Percentiles rank a stretch among this genome's conserved stretches.
These are phyloP conservation scores for Helminthosporium solani DNA, from an alignment of 2,329 filamentous ascomycete species.

Conservation along the genomic window DNA sequence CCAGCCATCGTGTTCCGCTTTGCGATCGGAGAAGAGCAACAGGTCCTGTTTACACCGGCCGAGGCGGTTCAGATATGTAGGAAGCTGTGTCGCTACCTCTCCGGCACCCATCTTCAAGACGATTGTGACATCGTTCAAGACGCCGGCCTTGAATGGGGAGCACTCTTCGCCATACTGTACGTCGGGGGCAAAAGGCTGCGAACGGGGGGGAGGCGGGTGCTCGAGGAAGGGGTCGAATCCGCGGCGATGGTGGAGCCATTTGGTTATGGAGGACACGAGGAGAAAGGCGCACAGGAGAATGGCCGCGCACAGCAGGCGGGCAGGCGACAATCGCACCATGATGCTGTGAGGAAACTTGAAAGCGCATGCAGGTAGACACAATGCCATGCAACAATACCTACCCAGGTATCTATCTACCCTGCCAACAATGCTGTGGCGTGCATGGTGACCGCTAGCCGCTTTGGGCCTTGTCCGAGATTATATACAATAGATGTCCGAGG, in stretches of 20 bases:
- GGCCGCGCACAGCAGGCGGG: conserved; percentile 35
- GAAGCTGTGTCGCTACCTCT: conserved; percentile 58
- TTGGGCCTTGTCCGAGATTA: neutral
- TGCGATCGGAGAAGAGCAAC: conserved; percentile 60
- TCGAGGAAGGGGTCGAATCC: conserved; percentile 35
- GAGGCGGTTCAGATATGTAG: conserved; percentile 56
- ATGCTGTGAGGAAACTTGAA: conserved; percentile 10
- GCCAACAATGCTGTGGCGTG: neutral
- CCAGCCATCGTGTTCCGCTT: conserved; percentile 53
- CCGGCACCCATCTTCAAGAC: conserved; percentile 60
- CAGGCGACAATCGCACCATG: conserved; percentile 40
- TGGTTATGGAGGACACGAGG: conserved; percentile 21
- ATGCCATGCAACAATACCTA: neutral
- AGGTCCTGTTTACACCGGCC: conserved; percentile 57
- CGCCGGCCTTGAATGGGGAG: conserved; percentile 34
- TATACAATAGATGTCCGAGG: too few species aligned
- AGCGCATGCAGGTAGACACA: neutral
- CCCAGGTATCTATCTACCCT: too few species aligned
- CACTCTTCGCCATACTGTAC: conserved; percentile 34
- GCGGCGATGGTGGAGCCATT: conserved; percentile 27
- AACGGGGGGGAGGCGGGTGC: conserved; percentile 21
- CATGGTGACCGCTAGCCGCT: neutral
- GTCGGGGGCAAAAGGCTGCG: conserved; percentile 18
- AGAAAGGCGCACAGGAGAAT: conserved; percentile 25
- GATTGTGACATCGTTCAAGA: conserved; percentile 52